Evolutionary conservation across 2,329 filamentous ascomycete genomes (phyloP).

Genomic region (Thermoascus crustaceus): DNA sequence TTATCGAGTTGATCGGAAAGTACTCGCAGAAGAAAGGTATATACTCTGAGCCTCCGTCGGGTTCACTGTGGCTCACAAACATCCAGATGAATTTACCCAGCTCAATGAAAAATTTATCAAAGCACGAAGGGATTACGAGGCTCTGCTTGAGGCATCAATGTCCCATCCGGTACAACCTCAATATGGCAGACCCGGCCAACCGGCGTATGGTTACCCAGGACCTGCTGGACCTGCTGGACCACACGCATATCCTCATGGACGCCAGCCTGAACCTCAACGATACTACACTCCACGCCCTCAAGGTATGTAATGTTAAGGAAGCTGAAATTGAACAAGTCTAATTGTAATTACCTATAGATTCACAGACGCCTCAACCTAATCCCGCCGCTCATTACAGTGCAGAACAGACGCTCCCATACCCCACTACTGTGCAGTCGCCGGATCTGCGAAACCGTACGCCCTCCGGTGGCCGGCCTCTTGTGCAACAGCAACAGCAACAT

Average conservation of each 20-base stretch:
- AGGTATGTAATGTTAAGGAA: conserved; percentile 36
- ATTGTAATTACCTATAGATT: conserved; percentile 13
- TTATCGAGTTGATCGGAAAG: conserved; percentile 97
- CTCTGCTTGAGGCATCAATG: conserved; percentile 93
- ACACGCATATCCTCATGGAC: conserved; percentile 32
- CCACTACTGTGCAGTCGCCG: conserved; percentile 32
- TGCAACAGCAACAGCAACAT: conserved; percentile 46
- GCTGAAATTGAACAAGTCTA: conserved; percentile 14
- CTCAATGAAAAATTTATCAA: conserved; percentile 99
- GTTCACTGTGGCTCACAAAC: conserved; percentile 9
- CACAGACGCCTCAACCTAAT: conserved; percentile 36
- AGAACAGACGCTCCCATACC: conserved; percentile 39
- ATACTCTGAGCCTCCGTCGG: conserved; percentile 4
- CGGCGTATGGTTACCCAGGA: conserved; percentile 26
- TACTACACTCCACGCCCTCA: conserved; percentile 55
- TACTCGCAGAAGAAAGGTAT: conserved; percentile 98
- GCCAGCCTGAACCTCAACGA: conserved; percentile 54
- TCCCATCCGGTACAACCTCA: conserved; percentile 75
- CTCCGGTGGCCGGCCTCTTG: conserved; percentile 27
- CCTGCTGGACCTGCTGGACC: conserved; percentile 17
- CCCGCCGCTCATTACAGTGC: conserved; percentile 58
- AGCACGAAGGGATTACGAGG: conserved; percentile 90
- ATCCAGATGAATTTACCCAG: conserved; percentile 88
- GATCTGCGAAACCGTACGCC: conserved; percentile 31
- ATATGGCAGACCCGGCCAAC: conserved; percentile 55